Base-by-base conservation (phyloP, 1,139 yeast genomes). In the Candida pseudoviswanathii region DNA sequence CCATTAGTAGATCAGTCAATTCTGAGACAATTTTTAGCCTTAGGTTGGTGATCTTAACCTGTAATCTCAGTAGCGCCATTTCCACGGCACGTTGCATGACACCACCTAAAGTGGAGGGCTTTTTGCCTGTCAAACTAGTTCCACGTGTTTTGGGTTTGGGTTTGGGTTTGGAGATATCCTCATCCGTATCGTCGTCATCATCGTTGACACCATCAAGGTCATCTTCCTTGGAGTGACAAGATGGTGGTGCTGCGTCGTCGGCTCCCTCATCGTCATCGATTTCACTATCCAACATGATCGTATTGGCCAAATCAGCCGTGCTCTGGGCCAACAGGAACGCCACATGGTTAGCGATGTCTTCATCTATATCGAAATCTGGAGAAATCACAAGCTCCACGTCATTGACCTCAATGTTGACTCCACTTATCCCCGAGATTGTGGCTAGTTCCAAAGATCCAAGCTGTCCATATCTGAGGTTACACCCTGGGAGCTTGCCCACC, bases 81-180 rank as follows among this genome's bases (percentile, higher is more conserved):
- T 86, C 94, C 1, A 84, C 86, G 0, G 91, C 86, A 50, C 70
- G 73, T 10, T 81, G 70, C 78, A 86, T 78, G 51, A 87, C 78
- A 3, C 80, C 78, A 43, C 85, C 77, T 49, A 84, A 64, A 1
- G 78, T 69, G 0, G 78, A 69, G 0, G 70, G 63, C 44, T 60
- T 63, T 22, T 59, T 50, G 9, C 54, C 43, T 2, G 56, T 21
- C 4, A 60, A 41, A 24, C 50, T 48, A 11, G 44, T 38, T 30
- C 52, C 45, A 22, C 43, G 16, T 26, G 56, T 45, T 3, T 54
- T 41, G 22, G 56, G 44, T 3, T 54, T 41, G 21, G 51, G 41
- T 11, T 58, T 48, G 2, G 52, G 32, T 4, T 31, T 31, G 4
- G 25, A 43, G 11, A 29, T 45, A 33, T 51, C 64, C 10, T 49